phyloP scores from a whole-genome alignment of 169 alveolate species.

The Babesia divergens region DNA sequence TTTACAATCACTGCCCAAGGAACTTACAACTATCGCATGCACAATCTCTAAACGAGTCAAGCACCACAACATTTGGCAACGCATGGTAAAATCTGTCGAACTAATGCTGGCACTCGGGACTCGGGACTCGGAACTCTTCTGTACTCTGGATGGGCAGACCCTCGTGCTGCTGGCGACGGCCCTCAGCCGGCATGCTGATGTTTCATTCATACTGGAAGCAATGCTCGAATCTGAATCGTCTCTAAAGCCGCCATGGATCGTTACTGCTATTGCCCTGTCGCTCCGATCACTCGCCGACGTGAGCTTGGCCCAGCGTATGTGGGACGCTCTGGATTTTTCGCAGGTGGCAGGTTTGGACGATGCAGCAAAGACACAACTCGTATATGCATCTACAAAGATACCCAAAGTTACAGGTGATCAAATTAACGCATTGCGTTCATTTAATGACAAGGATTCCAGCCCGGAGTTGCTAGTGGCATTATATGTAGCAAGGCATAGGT shows the following conservation, averaged over 20 bases:
- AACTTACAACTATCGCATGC: conserved; percentile 52
- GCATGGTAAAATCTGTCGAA: not conserved
- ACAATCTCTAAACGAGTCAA: conserved; percentile 17
- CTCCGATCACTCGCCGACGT: not conserved
- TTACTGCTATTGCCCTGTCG: conserved; percentile 15
- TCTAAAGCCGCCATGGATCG: conserved; percentile 1
- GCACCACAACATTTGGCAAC: conserved; percentile 26
- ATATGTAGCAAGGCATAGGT: conserved; percentile 9
- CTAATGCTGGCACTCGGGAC: conserved; percentile 7
- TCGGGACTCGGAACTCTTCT: not conserved
- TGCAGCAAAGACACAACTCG: conserved; percentile 4
- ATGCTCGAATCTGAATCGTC: not conserved
- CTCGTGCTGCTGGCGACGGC: conserved; percentile 44
- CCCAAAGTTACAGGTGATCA: not conserved
- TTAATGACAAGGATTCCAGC: not conserved
- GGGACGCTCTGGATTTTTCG: conserved; percentile 15
- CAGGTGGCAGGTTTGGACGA: conserved; percentile 1
- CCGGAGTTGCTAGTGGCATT: conserved; percentile 21
- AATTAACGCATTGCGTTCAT: not conserved
- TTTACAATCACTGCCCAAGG: conserved; percentile 26
- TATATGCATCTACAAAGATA: not conserved
- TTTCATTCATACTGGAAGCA: conserved; percentile 3
- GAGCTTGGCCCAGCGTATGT: conserved; percentile 27
- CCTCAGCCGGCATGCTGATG: conserved; percentile 25
- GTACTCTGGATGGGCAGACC: conserved; percentile 27